phyloP scores from a whole-genome alignment of 2,329 filamentous ascomycete genomes.

The Rhynchosporium graminicola region DNA sequence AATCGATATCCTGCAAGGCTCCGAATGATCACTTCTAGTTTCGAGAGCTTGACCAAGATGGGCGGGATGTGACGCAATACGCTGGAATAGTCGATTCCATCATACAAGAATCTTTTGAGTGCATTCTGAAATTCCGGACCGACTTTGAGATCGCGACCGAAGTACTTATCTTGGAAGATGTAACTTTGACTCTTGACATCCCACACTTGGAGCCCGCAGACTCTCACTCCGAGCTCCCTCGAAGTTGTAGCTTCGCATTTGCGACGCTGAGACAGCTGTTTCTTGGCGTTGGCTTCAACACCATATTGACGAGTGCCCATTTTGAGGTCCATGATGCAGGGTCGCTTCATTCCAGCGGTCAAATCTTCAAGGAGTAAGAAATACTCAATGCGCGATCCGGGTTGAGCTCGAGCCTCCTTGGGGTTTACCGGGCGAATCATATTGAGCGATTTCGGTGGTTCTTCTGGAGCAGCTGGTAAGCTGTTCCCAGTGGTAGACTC shows the following conservation, averaged over 20 bases:
- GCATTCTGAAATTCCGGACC: constrained; percentile 88
- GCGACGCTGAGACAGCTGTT: constrained; percentile 86
- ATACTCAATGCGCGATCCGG: constrained; percentile 75
- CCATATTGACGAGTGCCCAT: constrained; percentile 99
- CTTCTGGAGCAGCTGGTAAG: constrained; percentile 14
- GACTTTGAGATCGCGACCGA: constrained; percentile 82
- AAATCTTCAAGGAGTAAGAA: constrained; percentile 93
- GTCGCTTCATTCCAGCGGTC: constrained; percentile 93
- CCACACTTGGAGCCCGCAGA: constrained; percentile 97
- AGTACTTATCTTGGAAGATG: constrained; percentile 98
- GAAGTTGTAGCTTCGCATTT: constrained; percentile 95
- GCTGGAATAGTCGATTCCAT: constrained; percentile 78
- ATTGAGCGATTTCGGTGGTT: constrained; percentile 23
- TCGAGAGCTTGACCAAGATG: constrained; percentile 79
- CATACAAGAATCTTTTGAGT: constrained; percentile 85
- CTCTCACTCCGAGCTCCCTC: constrained; percentile 82
- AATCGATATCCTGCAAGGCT: constrained; percentile 84
- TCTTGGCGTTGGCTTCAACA: constrained; percentile 87
- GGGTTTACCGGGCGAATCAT: constrained; percentile 69
- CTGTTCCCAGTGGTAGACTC: not conserved
- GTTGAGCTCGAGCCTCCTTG: constrained; percentile 70
- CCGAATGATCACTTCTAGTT: constrained; percentile 80
- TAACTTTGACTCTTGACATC: constrained; percentile 81
- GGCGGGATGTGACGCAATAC: constrained; percentile 85
- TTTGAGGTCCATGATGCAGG: constrained; percentile 96